These are phyloP conservation scores for Fusarium solani-melongenae DNA, from an alignment of 2,329 filamentous ascomycete genomes.

Conservation along the genomic window DNA sequence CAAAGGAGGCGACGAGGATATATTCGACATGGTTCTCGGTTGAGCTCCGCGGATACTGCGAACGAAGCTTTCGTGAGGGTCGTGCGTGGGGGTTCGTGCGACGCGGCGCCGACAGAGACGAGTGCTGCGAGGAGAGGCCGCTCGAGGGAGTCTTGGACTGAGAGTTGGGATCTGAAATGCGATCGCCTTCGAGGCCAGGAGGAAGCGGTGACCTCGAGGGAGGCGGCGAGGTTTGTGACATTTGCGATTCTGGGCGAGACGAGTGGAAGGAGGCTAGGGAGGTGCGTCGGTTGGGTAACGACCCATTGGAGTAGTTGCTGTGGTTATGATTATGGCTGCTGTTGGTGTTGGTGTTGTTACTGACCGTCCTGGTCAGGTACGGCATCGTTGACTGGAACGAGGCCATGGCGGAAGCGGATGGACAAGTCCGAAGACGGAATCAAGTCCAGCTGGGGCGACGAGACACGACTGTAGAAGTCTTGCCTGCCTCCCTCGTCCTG, in stretches of 20 bases:
- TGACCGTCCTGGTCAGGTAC: conserved; percentile 52
- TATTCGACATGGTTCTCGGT: conserved; percentile 97
- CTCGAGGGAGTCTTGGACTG: conserved; percentile 70
- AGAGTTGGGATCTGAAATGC: conserved; percentile 68
- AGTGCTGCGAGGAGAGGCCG: conserved; percentile 70
- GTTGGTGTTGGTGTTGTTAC: conserved; percentile 31
- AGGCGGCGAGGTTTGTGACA: conserved; percentile 65
- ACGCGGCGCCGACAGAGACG: conserved; percentile 65
- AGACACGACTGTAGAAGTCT: conserved; percentile 9
- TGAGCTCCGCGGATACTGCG: conserved; percentile 80
- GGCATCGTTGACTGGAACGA: conserved; percentile 52
- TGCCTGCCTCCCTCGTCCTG: not conserved
- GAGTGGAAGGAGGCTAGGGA: conserved; percentile 75
- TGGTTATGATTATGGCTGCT: conserved; percentile 48
- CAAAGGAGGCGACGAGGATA: conserved; percentile 96
- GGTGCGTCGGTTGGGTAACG: conserved; percentile 53
- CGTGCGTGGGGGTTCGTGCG: conserved; percentile 63
- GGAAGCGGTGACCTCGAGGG: conserved; percentile 67
- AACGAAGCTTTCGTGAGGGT: conserved; percentile 69
- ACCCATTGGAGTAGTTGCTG: conserved; percentile 50
- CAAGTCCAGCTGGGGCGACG: conserved; percentile 14
- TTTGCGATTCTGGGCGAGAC: conserved; percentile 67
- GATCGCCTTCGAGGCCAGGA: conserved; percentile 61
- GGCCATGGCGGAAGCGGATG: conserved; percentile 35
- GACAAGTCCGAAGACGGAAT: conserved; percentile 23